These are phyloP conservation scores for Trametes villosa DNA, from an alignment of 768 basidiomycete genomes.

Conservation along the genomic window DNA sequence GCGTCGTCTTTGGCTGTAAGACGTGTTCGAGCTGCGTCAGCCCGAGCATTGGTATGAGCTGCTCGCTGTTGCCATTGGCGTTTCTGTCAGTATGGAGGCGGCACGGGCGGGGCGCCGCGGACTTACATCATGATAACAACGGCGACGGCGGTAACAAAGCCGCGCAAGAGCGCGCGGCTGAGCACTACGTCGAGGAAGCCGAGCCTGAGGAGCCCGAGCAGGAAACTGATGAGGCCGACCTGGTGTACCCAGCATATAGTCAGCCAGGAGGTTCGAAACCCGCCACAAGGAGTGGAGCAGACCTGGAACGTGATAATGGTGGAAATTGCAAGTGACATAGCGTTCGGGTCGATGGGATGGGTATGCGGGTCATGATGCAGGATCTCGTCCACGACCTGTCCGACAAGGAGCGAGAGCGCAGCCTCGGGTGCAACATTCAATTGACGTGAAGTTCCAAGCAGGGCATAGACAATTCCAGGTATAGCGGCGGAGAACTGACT, in stretches of 20 bases:
- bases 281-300: conserved; percentile 16
- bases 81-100: neutral
- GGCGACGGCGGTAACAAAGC: conserved; percentile 85
- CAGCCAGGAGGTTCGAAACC: neutral
- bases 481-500: conserved; percentile 80
- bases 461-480: conserved; percentile 85
- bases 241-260: conserved; percentile 31
- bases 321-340: conserved; percentile 66
- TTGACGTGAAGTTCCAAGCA: conserved; percentile 85
- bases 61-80: conserved; percentile 54
- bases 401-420: conserved; percentile 82
- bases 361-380: conserved; percentile 42
- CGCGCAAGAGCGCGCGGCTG: conserved; percentile 84
- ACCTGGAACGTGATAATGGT: conserved; percentile 88
- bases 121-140: conserved; percentile 84
- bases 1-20: conserved; percentile 64
- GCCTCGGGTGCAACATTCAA: conserved; percentile 90
- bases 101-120: neutral
- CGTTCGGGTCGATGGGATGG: conserved; percentile 46
- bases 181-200: conserved; percentile 95
- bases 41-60: conserved; percentile 90
- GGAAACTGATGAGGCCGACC: conserved; percentile 85
- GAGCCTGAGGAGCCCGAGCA: conserved; percentile 84
- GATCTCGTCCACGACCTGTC: conserved; percentile 80
- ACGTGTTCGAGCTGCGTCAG: conserved; percentile 57